Evolutionary conservation across 176 grass and related monocot genomes (phyloP), one percentile per base, ranked within the genome.

Genomic region (Canna indica): DNA sequence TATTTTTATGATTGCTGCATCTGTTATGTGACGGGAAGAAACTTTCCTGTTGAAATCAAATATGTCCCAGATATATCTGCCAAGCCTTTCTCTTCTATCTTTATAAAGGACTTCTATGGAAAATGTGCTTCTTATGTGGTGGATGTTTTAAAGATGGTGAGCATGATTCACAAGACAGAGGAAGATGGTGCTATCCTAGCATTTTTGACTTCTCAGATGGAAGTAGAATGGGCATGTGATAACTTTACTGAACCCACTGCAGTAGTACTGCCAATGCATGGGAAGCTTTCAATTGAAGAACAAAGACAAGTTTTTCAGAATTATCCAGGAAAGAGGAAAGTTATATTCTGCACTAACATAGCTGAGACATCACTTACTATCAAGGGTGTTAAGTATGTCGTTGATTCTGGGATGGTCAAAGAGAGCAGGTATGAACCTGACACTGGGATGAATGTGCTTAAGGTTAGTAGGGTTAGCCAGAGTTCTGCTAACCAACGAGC

Each of bases 331-430:
- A 96, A 88, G 71, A 88, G 91, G 63, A 91, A 96, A 77, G 68
- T 96, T 71, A 91, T 96, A 76, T 96, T 96, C 67, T 91, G 80
- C 69, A 96, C 91, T 6, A 96, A 96, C 64, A 80, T 96, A 73
- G 91, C 91, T 44, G 91, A 96, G 82, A 96, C 91, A 64, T 91
- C 91, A 67, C 75, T 96, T 52, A 96, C 88, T 25, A 96, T 96
- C 67, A 77, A 81, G 74, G 88, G 84, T 35, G 83, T 91, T 48
- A 96, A 86, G 72, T 91, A 84, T 75, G 88, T 96, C 70, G 83
- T 96, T 72, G 91, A 96, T 79, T 86, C 85, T 84, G 91, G 91
- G 41, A 76, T 96, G 78, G 78, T 85, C 47, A 96, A 96, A 78
- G 91, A 96, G 39, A 83, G 83, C 81, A 85, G 83, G 59, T 96